Conservation (phyloP, 805 yeast genomes). For the Yarrowia sp. region DNA sequence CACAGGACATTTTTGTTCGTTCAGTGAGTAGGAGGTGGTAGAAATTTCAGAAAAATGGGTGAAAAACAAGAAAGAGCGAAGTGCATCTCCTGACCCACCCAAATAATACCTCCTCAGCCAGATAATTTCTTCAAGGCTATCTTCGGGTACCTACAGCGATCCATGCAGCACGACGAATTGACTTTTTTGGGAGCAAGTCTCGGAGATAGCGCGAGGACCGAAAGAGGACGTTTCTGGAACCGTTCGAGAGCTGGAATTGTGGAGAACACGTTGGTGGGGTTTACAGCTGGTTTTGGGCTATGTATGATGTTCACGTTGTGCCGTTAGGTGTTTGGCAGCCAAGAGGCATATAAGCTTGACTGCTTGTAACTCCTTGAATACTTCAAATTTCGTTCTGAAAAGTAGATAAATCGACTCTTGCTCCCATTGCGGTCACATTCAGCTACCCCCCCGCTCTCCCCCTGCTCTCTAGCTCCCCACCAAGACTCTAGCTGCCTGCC, state of each 20-base stretch:
- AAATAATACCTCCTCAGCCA: not conserved
- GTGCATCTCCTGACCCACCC: no score
- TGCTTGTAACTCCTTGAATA: fast-evolving
- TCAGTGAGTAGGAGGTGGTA: not conserved
- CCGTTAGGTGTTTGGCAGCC: not conserved
- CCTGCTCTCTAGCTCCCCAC: not conserved
- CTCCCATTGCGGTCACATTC: not conserved
- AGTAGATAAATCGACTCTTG: not conserved
- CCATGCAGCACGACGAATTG: not conserved
- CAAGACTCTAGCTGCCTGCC: not conserved
- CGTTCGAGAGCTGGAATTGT: not conserved
- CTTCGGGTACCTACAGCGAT: slow-evolving; percentile 7
- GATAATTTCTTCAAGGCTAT: not conserved
- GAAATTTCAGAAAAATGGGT: not conserved
- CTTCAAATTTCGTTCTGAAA: not conserved
- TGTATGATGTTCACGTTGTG: no score
- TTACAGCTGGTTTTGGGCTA: not conserved
- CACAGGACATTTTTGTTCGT: not conserved
- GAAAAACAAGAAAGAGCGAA: no score
- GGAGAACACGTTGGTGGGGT: not conserved
- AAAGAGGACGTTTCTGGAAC: not conserved
- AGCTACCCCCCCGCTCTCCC: not conserved
- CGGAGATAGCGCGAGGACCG: not conserved
- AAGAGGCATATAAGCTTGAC: not conserved
- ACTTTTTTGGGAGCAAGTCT: not conserved